Base-by-base conservation (phyloP, 257 asterid genomes). In the Solanum medicagineum region DNA sequence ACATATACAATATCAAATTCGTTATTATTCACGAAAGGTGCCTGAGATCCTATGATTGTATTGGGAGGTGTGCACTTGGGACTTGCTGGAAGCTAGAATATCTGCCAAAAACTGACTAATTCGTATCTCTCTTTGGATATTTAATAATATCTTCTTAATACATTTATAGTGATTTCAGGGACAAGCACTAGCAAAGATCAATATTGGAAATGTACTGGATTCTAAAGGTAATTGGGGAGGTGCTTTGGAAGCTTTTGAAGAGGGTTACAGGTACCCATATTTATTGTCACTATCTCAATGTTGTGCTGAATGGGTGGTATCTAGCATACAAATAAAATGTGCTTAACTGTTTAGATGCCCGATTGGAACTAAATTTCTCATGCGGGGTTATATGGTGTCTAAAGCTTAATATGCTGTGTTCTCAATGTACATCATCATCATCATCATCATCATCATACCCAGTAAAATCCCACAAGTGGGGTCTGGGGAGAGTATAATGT, bases 161-260 rank as follows among this genome's bases (percentile, higher is more conserved):
- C 65, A 71, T 86, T 85, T 69, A 54, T 44, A 84, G 86, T 87
- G 83, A 54, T 86, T 89, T 84, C 92, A 96, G 99, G 99, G 99
- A 85, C 98, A 95, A 91, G 98, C 96, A 82, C 57, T 95, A 86
- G 93, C 93, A 81, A 94, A 92, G 93, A 94, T 95, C 84, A 95
- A 91, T 89, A 92, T 93, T 69, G 99, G 99, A 62, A 90, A 90
- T 87, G 88, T 88, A 89, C 89, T 97, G 88, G 99, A 97, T 85
- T 89, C 95, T 79, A 75, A 56, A 80, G 98, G 98, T 86, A 92
- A 95, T 83, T 92, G 92, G 91, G 22, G 57, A 73, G 94, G 92
- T 63, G 99, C 98, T 87, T 87, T 94, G 87, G 91, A 90, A 55
- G 94, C 98, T 83, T 94, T 90, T 88, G 84, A 87, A 88, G 98